These are phyloP conservation scores for Heteromeles arbutifolia DNA, from an alignment of 306 rosid genomes.

Conservation along the genomic window DNA sequence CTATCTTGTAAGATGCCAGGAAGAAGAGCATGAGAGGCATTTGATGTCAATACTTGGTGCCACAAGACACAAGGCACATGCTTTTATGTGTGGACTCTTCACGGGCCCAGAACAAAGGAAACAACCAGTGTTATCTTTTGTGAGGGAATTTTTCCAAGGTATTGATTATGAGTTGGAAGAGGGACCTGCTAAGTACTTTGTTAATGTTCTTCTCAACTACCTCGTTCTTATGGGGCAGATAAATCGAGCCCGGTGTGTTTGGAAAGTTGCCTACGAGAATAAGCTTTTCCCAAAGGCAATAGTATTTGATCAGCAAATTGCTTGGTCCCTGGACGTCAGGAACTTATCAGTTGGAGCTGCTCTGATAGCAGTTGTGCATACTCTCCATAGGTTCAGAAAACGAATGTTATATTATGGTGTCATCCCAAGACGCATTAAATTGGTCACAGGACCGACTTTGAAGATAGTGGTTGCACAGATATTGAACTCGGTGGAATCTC, in stretches of 20 bases:
- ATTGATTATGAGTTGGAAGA: constrained; percentile 91
- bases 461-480: constrained; percentile 84
- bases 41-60: constrained; percentile 86
- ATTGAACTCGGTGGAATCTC: constrained; percentile 85
- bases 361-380: constrained; percentile 78
- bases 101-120: constrained; percentile 79
- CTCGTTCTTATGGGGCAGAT: constrained; percentile 96
- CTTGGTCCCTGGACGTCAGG: constrained; percentile 95
- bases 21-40: constrained; percentile 76
- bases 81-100: constrained; percentile 89
- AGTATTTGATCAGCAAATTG: constrained; percentile 88
- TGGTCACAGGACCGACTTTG: constrained; percentile 86
- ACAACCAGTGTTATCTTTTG: constrained; percentile 75
- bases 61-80: constrained; percentile 75
- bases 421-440: constrained; percentile 76
- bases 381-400: constrained; percentile 92
- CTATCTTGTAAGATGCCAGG: constrained; percentile 88
- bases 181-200: constrained; percentile 83
- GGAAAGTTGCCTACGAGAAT: constrained; percentile 95
- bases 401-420: constrained; percentile 89
- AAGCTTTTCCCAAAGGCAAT: constrained; percentile 97
- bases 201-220: constrained; percentile 88
- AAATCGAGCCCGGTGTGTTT: constrained; percentile 84
- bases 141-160: constrained; percentile 81
- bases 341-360: constrained; percentile 95